Conservation (phyloP, 805 yeast species). For the Suhomyces vadensis region DNA sequence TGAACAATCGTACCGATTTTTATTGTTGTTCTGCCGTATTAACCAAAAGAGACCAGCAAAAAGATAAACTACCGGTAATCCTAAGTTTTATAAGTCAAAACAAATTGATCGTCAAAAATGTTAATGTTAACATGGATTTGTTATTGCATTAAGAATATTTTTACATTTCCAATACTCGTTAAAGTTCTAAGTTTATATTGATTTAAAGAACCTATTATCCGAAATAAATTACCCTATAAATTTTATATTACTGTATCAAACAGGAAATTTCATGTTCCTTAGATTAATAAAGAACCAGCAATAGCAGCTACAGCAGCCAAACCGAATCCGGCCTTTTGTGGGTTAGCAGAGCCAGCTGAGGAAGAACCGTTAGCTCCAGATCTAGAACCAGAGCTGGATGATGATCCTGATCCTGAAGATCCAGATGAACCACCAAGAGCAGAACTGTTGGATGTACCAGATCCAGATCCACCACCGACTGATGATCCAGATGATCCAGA, state of each 20-base stretch:
- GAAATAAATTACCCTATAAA: slow-evolving; percentile 1
- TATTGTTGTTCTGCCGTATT: slow-evolving; percentile 10
- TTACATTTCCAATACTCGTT: neutral
- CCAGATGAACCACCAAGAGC: slow-evolving; percentile 11
- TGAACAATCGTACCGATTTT: slow-evolving; percentile 4
- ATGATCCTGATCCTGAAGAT: slow-evolving; percentile 8
- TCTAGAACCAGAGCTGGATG: slow-evolving; percentile 2
- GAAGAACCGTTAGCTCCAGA: slow-evolving; percentile 2
- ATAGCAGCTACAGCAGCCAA: slow-evolving; percentile 19
- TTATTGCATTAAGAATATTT: neutral
- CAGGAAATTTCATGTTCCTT: slow-evolving; percentile 3
- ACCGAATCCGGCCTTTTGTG: slow-evolving; percentile 14
- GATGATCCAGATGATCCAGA: slow-evolving; percentile 7
- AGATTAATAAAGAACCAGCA: slow-evolving; percentile 23
- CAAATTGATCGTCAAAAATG: neutral
- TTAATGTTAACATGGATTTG: slow-evolving; percentile 6
- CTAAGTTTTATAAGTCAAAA: slow-evolving; percentile 10
- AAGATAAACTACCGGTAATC: slow-evolving; percentile 10
- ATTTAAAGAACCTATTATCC: neutral
- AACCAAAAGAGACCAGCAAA: neutral
- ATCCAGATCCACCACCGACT: slow-evolving; percentile 5
- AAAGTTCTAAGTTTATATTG: neutral
- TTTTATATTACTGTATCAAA: slow-evolving; percentile 5
- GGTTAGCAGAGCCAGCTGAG: slow-evolving; percentile 5
- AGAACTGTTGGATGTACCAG: slow-evolving; percentile 6